A percentile compares a stretch with the other conserved stretches of the same genome.
Evolutionary conservation across 1,284 basidiomycete species (phyloP).

Genomic region (Rhodotorula sp.): DNA sequence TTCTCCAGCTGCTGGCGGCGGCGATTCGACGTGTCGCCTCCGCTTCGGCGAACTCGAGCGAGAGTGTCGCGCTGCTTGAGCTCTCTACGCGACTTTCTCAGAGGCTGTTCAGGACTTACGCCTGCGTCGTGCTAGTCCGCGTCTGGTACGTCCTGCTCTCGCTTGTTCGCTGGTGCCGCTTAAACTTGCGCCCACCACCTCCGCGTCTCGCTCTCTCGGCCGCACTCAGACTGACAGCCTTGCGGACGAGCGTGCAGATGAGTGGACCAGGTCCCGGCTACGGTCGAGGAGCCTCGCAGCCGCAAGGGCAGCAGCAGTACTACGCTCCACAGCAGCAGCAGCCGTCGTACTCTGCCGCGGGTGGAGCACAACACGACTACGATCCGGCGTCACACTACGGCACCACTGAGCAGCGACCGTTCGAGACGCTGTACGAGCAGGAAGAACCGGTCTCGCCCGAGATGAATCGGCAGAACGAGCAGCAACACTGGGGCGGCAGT

Average conservation of each 20-base stretch:
- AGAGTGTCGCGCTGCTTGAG: background rate
- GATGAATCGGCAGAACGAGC: slow-evolving; percentile 17
- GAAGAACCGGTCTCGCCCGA: slow-evolving; percentile 33
- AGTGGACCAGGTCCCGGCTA: background rate
- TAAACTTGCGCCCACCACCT: no score
- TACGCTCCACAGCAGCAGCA: background rate
- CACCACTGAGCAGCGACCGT: background rate
- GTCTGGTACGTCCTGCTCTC: background rate
- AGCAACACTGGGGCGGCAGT: slow-evolving; percentile 1
- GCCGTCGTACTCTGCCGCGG: background rate
- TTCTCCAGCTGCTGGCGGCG: no score
- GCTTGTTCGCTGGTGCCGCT: background rate
- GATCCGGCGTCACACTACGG: background rate
- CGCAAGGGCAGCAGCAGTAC: background rate
- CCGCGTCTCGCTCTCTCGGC: no score
- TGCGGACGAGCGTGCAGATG: background rate
- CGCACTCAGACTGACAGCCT: no score
- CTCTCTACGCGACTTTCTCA: no score
- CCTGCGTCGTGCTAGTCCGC: background rate
- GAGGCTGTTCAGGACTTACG: background rate
- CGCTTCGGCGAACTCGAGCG: background rate
- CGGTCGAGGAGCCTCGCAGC: background rate
- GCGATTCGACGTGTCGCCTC: background rate
- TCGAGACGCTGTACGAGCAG: slow-evolving; percentile 35
- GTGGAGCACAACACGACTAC: background rate